Evolutionary conservation across 768 basidiomycete genomes (phyloP), one percentile per base, ranked within the genome.

Genomic region (Phaeotremella fagi): DNA sequence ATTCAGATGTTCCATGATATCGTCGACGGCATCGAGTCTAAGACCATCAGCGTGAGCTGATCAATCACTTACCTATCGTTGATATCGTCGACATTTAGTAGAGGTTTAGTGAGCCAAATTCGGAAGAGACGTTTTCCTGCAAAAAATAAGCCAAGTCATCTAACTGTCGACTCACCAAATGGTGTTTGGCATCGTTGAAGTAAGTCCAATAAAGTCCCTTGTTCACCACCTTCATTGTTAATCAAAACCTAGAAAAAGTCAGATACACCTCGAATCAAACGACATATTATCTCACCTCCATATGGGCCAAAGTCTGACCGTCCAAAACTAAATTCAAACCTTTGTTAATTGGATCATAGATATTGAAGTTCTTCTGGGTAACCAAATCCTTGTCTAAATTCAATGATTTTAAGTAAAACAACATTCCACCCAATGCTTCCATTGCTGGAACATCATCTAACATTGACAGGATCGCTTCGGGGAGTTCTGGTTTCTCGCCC

Each of bases 331-430:
- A 76, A 24, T 84, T 87, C 68, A 85, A 80, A n/a, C 90, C 91
- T 55, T 81, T 80, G 70, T 86, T 85, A 82, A 97, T 90, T 0
- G 95, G 95, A 73, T 97, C 90, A 68, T 94, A 95, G 33, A 95
- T 80, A 63, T 97, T 92, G 80, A 99, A 99, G 70, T 98, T 98
- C 77, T 84, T 87, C 86, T 95, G 91, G 50, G 85, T 88, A 66
- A 99, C 74, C 50, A 99, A 83, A 59, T 97, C 92, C 69, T 89
- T 87, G 77, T 92, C 94, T 58, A 98, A 90, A 68, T 98, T 98
- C 35, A 99, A 80, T 56, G 89, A 88, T 31, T 87, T 84, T 14
- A 98, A 81, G 53, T 74, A 90, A 88, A 90, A 97, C 37, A 94
- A 83, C 86, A 97, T 86, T 1, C 84, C 83, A 0, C 95, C 95